Percentiles rank a stretch among this genome's conserved stretches.
Conservation (phyloP, 2,329 filamentous ascomycete species). For the Lasiodiplodia gonubiensis region DNA sequence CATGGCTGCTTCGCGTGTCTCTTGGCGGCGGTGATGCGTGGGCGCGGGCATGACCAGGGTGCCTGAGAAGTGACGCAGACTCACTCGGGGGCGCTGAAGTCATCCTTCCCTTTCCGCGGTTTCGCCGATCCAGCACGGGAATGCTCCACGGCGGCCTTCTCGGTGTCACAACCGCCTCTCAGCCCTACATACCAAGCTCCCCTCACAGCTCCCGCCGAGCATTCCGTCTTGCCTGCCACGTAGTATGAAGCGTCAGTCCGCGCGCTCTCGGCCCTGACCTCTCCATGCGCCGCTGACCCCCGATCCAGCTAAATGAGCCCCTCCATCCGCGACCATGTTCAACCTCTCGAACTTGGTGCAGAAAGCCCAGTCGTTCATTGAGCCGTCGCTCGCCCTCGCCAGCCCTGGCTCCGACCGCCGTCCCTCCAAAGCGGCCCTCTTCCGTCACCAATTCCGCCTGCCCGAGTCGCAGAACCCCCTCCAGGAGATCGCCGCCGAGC, state of each 20-base stretch:
- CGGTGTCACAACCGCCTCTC: conserved; percentile 12
- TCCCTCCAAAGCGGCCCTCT: conserved; percentile 89
- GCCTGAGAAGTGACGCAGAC: not conserved
- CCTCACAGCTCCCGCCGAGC: conserved; percentile 19
- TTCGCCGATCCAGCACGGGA: conserved; percentile 12
- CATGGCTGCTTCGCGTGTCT: not conserved
- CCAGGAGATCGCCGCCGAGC: conserved; percentile 94
- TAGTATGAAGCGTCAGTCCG: conserved; percentile 30
- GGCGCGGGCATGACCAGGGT: too few relatives aligned
- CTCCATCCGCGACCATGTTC: conserved; percentile 41
- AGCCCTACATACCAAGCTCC: conserved; percentile 27
- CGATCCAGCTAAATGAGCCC: conserved; percentile 29
- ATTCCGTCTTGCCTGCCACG: conserved; percentile 22
- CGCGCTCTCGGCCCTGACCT: conserved; percentile 4
- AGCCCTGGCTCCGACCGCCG: conserved; percentile 76
- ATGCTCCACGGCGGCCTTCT: conserved; percentile 19
- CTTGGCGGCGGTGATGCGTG: too few relatives aligned
- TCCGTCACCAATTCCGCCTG: conserved; percentile 95
- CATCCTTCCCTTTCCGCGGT: conserved; percentile 5
- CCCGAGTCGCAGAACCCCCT: conserved; percentile 90
- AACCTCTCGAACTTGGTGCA: conserved; percentile 82
- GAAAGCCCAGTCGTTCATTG: conserved; percentile 94
- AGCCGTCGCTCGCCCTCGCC: conserved; percentile 76
- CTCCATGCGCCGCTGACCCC: conserved; percentile 16
- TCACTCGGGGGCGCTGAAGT: not conserved